These are phyloP conservation scores for Corchorus olitorius DNA, from an alignment of 345 rosid species.

Conservation along the genomic window DNA sequence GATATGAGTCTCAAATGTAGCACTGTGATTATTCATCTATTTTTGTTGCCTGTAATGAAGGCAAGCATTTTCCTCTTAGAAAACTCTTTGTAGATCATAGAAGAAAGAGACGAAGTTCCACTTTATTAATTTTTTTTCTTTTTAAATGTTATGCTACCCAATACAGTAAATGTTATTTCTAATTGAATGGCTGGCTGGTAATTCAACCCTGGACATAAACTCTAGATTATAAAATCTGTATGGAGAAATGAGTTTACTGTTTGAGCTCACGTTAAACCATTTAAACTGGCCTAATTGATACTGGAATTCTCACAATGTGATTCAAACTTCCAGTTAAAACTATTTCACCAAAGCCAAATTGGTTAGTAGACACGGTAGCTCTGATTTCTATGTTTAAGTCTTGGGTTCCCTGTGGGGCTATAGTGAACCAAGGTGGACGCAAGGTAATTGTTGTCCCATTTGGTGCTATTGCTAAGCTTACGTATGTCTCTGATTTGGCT, in stretches of 20 bases:
- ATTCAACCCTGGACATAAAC: not conserved
- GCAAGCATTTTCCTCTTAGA: not conserved
- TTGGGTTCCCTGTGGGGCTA: conserved; percentile 47
- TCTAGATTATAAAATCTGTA: not conserved
- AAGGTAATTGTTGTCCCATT: conserved; percentile 58
- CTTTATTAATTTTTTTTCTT: too few relatives aligned
- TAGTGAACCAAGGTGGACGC: conserved; percentile 62
- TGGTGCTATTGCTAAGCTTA: conserved; percentile 54
- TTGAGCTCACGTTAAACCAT: not conserved
- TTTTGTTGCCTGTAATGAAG: not conserved
- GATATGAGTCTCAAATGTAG: not conserved
- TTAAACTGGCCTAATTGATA: conserved; percentile 48
- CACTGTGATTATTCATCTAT: not conserved
- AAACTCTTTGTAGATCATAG: not conserved
- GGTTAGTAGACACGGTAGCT: conserved; percentile 37
- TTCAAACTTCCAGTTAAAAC: conserved; percentile 67
- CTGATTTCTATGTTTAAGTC: conserved; percentile 52
- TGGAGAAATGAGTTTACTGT: not conserved
- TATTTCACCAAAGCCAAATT: conserved; percentile 72
- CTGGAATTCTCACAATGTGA: conserved; percentile 70
- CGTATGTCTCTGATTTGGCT: conserved; percentile 52
- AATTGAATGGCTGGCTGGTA: not conserved
- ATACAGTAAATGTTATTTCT: too few relatives aligned
- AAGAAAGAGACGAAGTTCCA: not conserved
- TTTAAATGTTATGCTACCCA: too few relatives aligned